Evolutionary conservation across 441 rosid genomes (phyloP), one percentile per base, ranked within the genome.

Genomic region (Populus hybrid): DNA sequence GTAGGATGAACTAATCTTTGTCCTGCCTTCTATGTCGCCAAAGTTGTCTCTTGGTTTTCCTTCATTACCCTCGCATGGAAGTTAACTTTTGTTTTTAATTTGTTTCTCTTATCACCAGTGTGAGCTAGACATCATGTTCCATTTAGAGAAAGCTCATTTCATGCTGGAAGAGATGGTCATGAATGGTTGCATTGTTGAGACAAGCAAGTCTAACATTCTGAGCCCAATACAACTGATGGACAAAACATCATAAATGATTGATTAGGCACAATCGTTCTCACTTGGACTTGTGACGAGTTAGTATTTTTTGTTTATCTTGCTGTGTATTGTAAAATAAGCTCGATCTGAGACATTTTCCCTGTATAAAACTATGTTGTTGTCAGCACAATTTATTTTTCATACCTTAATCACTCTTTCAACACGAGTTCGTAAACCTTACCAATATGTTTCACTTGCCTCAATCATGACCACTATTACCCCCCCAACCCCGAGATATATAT

Each of bases 71-170:
- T 50, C 9, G 21, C 6, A 68, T 67, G 6, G 9, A 9, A 20
- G 24, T 9, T 28, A 2, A 35, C 33, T 14, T 45, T 38, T 40
- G 14, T 10, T 28, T 68, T 11, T 64, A 16, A 61, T 63, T 59
- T 74, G 82, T 80, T 18, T 59, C 23, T 66, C 16, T 65, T 82
- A 24, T 71, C 16, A 0, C 9, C 88, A 92, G 95, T 95, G 98
- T 81, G 98, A 92, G 85, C 90, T 95, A 16, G 99, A 95, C 81
- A 95, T 95, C 82, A 94, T 95, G 99, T 92, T 95, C 80, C 98
- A 93, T 87, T 77, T 92, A 81, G 98, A 95, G 87, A 95, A 91
- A 83, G 97, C 99, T n/a, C 98, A 93, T 85, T 95, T 95, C 89
- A 95, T 91, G 97, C 81, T 90, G 78, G 97, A 92, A 83, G 99